Evolutionary conservation across 2,329 filamentous ascomycete species (phyloP).

Genomic region (Cercospora berteroae): DNA sequence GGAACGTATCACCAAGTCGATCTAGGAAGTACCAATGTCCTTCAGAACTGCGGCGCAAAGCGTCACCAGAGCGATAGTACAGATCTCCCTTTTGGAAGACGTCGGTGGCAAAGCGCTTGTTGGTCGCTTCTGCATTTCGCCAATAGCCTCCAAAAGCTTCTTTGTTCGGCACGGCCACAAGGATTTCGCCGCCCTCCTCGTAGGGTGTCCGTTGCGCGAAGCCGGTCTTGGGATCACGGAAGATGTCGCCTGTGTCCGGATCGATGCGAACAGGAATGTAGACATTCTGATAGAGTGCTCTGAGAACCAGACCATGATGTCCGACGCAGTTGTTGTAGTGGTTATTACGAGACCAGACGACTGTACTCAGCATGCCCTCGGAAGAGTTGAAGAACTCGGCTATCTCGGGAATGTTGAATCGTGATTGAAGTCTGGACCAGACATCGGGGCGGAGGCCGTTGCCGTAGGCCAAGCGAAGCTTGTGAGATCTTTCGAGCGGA

Average conservation of each 20-base stretch:
- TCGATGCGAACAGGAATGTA: conserved; percentile 70
- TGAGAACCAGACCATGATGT: conserved; percentile 64
- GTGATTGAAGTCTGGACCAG: conserved; percentile 62
- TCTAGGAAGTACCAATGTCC: conserved; percentile 50
- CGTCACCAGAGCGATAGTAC: conserved; percentile 48
- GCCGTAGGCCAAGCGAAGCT: conserved; percentile 58
- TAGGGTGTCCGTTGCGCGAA: conserved; percentile 64
- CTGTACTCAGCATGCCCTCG: conserved; percentile 64
- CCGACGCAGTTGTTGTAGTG: conserved; percentile 65
- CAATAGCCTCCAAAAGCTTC: conserved; percentile 67
- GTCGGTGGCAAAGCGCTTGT: conserved; percentile 51
- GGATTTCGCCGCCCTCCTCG: conserved; percentile 68
- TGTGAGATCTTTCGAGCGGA: conserved; percentile 59
- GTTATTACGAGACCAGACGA: conserved; percentile 53
- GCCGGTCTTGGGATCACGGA: conserved; percentile 64
- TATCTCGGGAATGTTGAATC: conserved; percentile 63
- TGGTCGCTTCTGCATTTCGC: conserved; percentile 63
- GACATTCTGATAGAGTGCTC: conserved; percentile 52
- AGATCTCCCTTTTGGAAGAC: conserved; percentile 48
- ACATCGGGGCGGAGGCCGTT: conserved; percentile 68
- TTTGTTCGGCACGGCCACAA: conserved; percentile 60
- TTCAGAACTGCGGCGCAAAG: conserved; percentile 42
- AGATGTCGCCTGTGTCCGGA: conserved; percentile 64
- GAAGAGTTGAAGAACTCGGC: conserved; percentile 76
- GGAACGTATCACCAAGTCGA: conserved; percentile 47